Evolutionary conservation across 1,139 yeast species (phyloP).

Genomic region (Chernovozyma sophiae-reginae): DNA sequence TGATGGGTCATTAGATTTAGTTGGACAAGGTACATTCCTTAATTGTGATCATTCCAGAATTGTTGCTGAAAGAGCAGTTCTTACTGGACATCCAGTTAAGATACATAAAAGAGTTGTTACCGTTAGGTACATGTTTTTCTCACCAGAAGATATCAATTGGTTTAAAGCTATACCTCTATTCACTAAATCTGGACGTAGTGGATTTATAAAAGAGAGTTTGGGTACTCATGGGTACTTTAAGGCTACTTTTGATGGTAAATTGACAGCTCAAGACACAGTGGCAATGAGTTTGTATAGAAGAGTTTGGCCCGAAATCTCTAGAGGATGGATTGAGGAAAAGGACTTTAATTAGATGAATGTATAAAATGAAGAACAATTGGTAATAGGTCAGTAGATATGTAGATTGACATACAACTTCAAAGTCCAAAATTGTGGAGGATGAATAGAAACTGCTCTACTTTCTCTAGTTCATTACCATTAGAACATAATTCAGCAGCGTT

Average conservation of each 20-base stretch:
- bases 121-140: slow-evolving; percentile 96
- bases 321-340: too few species aligned
- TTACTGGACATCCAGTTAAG: slow-evolving; percentile 94
- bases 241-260: slow-evolving; percentile 88
- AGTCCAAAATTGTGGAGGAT: too few species aligned
- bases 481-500: too few species aligned
- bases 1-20: slow-evolving; percentile 54
- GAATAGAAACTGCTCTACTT: too few species aligned
- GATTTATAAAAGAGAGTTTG: slow-evolving; percentile 88
- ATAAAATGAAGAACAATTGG: background rate
- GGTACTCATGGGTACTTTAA: slow-evolving; percentile 99
- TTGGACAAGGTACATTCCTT: slow-evolving; percentile 88
- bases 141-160: slow-evolving; percentile 81
- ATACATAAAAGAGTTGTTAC: slow-evolving; percentile 92
- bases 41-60: slow-evolving; percentile 84
- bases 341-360: background rate
- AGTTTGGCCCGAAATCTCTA: slow-evolving; percentile 71
- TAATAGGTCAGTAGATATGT: too few species aligned
- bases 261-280: slow-evolving; percentile 87
- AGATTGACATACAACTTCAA: too few species aligned
- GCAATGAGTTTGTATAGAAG: slow-evolving; percentile 94
- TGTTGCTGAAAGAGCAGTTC: slow-evolving; percentile 78
- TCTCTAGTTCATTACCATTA: too few species aligned
- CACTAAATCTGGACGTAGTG: slow-evolving; percentile 88
- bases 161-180: slow-evolving; percentile 90